Evolutionary conservation across 2,329 filamentous ascomycete genomes (phyloP).

Genomic region (Verticillium tricorpus): DNA sequence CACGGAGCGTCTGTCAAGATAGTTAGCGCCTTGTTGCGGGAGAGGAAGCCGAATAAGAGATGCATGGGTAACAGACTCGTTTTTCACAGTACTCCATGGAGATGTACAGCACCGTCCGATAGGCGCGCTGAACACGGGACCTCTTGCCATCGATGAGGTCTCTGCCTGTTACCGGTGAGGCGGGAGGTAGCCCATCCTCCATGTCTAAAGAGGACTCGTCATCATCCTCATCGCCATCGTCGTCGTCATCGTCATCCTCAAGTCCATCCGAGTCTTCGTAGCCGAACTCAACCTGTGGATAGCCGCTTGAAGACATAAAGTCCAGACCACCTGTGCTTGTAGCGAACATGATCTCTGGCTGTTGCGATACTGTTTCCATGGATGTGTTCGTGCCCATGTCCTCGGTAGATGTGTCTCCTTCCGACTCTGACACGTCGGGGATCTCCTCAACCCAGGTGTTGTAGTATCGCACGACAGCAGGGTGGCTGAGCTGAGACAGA

Average conservation of each 20-base stretch:
- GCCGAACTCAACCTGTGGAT: constrained; percentile 73
- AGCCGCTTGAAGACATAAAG: constrained; percentile 84
- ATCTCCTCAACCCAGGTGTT: constrained; percentile 89
- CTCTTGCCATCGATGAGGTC: constrained; percentile 12
- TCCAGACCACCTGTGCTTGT: constrained; percentile 79
- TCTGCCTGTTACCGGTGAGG: constrained; percentile 13
- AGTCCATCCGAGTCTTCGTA: constrained; percentile 48
- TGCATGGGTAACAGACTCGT: constrained; percentile 45
- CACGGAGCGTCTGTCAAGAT: constrained; percentile 65
- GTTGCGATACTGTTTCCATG: constrained; percentile 36
- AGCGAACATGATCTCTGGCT: constrained; percentile 53
- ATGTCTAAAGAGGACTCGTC: constrained; percentile 28
- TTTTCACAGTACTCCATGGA: constrained; percentile 99
- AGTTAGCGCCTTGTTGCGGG: constrained; percentile 7
- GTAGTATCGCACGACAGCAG: constrained; percentile 82
- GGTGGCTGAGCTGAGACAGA: constrained; percentile 88
- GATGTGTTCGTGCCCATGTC: constrained; percentile 27
- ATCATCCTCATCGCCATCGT: constrained; percentile 26
- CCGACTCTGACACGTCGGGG: constrained; percentile 46
- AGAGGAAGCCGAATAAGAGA: not conserved
- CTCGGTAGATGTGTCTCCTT: constrained; percentile 53
- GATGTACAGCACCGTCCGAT: constrained; percentile 81
- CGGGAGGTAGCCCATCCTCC: constrained; percentile 21
- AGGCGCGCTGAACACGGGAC: constrained; percentile 40
- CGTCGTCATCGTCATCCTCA: constrained; percentile 30